Percentiles rank a stretch among this genome's conserved stretches.
Conservation (phyloP, 2,329 filamentous ascomycete species). For the Corinectria fuckeliana region DNA sequence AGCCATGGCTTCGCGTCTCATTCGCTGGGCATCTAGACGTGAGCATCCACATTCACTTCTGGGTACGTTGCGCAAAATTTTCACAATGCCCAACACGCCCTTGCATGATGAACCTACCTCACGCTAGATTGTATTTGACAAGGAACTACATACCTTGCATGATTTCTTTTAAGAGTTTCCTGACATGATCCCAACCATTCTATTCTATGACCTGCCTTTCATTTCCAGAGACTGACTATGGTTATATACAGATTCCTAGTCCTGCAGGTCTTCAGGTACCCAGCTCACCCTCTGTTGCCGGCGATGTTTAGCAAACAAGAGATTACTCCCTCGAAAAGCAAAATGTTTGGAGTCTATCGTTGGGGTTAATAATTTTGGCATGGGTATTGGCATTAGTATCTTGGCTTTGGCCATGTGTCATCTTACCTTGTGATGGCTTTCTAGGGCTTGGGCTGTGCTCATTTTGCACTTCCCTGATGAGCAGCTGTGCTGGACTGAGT, state of each 20-base stretch:
- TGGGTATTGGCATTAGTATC: too few relatives aligned
- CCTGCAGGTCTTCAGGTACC: neutral
- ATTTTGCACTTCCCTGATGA: slow-evolving; percentile 8
- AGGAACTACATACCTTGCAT: slow-evolving; percentile 39
- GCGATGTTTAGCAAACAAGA: neutral
- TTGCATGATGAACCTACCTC: slow-evolving; percentile 49
- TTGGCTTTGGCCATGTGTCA: neutral
- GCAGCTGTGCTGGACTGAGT: neutral
- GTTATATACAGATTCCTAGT: neutral
- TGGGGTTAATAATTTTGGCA: neutral
- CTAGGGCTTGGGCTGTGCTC: neutral
- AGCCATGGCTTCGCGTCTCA: neutral
- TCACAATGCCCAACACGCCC: neutral
- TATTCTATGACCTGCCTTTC: neutral
- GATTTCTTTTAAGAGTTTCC: slow-evolving; percentile 45
- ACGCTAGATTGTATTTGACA: slow-evolving; percentile 59
- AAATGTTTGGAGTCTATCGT: neutral
- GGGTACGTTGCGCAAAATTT: slow-evolving; percentile 22
- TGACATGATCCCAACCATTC: slow-evolving; percentile 27
- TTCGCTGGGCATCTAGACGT: neutral
- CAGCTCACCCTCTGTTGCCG: neutral
- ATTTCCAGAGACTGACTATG: slow-evolving; percentile 15
- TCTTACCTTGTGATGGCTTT: neutral
- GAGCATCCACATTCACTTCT: neutral
- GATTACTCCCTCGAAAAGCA: neutral